phyloP scores from a whole-genome alignment of 2,329 filamentous ascomycete species.

The Sporothrix brunneoviolacea region DNA sequence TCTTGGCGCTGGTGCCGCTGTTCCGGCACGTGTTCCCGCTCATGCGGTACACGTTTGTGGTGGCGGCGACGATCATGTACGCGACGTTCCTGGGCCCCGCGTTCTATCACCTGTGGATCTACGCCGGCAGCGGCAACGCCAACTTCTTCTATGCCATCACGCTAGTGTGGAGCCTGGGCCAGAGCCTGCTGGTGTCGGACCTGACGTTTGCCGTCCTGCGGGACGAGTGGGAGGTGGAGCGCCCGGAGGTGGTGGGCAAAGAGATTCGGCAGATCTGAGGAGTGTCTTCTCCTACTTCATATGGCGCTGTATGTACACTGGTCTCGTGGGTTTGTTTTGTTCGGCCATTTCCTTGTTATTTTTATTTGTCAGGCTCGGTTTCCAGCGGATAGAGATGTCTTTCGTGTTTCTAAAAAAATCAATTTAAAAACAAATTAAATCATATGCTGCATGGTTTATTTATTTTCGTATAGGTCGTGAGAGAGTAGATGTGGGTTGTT shows the following conservation, averaged over 20 bases:
- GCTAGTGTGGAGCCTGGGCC: slow-evolving; percentile 89
- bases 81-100: slow-evolving; percentile 83
- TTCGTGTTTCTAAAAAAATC: too few species aligned
- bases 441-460: too few species aligned
- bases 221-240: slow-evolving; percentile 89
- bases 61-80: slow-evolving; percentile 76
- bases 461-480: too few species aligned
- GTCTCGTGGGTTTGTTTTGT: too few species aligned
- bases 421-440: too few species aligned
- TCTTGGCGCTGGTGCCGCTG: slow-evolving; percentile 73
- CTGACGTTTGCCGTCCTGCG: slow-evolving; percentile 79
- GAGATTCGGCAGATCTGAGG: slow-evolving; percentile 72
- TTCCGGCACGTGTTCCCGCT: slow-evolving; percentile 90
- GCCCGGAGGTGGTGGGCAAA: slow-evolving; percentile 84
- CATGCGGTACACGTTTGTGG: slow-evolving; percentile 89
- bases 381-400: too few species aligned
- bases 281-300: too few species aligned
- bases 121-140: slow-evolving; percentile 93
- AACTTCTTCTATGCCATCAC: slow-evolving; percentile 99
- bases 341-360: too few species aligned
- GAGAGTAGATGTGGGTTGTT: slow-evolving; percentile 1
- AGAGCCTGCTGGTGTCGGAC: slow-evolving; percentile 82
- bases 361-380: too few species aligned
- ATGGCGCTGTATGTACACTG: too few species aligned
- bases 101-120: slow-evolving; percentile 97